Conservation (phyloP, 2,329 filamentous ascomycete species). For the Aspergillus uvarum region DNA sequence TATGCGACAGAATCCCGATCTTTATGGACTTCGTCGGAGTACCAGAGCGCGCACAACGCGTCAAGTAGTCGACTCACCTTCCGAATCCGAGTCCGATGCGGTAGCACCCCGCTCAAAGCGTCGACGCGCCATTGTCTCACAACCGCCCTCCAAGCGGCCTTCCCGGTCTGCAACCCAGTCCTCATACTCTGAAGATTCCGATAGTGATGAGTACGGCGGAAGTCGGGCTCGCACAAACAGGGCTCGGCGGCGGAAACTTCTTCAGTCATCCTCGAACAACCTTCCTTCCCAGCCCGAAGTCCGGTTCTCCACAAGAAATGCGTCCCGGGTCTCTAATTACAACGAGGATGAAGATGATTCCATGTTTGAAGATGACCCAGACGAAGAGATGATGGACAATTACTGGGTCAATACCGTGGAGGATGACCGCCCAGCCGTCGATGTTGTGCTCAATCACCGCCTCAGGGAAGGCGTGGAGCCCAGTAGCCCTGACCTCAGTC, state of each 20-base stretch:
- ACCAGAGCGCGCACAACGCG: constrained; percentile 65
- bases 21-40: constrained; percentile 92
- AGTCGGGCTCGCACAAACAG: constrained; percentile 70
- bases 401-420: constrained; percentile 69
- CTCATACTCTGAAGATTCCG: constrained; percentile 69
- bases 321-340: constrained; percentile 70
- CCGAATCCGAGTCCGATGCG: constrained; percentile 70
- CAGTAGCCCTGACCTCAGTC: constrained; percentile 31
- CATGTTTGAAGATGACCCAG: constrained; percentile 57
- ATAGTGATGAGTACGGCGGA: constrained; percentile 73
- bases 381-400: constrained; percentile 60
- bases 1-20: constrained; percentile 86
- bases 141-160: constrained; percentile 50
- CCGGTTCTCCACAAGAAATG: constrained; percentile 85
- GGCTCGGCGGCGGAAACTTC: constrained; percentile 71
- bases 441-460: constrained; percentile 85
- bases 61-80: constrained; percentile 62
- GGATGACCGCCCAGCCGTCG: constrained; percentile 81
- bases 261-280: constrained; percentile 63
- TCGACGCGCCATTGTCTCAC: constrained; percentile 55
- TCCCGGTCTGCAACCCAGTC: constrained; percentile 52
- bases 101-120: constrained; percentile 50
- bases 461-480: constrained; percentile 65
- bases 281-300: constrained; percentile 73
- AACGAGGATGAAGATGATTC: constrained; percentile 65